Base-by-base conservation (phyloP, 2,329 filamentous ascomycete genomes). In the Domatiomyces globalis region DNA sequence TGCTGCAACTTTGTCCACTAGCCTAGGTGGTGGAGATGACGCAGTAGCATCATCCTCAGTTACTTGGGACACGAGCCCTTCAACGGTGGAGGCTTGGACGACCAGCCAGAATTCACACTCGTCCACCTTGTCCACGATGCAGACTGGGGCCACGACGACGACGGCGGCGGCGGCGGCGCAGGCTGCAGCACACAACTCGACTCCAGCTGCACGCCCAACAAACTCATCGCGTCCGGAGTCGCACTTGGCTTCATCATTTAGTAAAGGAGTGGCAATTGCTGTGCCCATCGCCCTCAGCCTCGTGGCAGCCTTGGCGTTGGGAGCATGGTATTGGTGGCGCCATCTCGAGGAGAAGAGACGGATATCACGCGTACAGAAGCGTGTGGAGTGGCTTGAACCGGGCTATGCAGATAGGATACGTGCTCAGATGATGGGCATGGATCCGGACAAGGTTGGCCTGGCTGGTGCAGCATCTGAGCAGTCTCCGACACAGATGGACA, bases 311-410 rank as follows among this genome's bases (percentile, higher is more conserved):
- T 6, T n/a, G 4, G 48, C 9, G 17, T n/a, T 43, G 9, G 17
- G 43, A 15, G 27, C 29, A 20, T 49, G 48, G 48, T 49, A 43
- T 19, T 42, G 43, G 33, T 29, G 17, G n/a, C 42, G n/a, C 7
- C 50, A 51, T n/a, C 45, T 45, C 27, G 36, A 17, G 18, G 48
- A 52, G 29, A 20, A 49, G 45, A 48, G 46, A 46, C 51, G 48
- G 6, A 42, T 39, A 10, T 48, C 50, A 43, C 20, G 20, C 19
- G 4, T 50, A 19, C 50, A 25, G 19, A 19, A 45, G 17, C 43
- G 19, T 19, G 54, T 49, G 15, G 25, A 43, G 15, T 56, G 54
- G 51, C 33, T 53, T 25, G 43, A 51, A 27, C 49, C 39, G 43
- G 46, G 29, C 25, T 48, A 53, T 44, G 51, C 51, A 42, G 48